phyloP scores from a whole-genome alignment of 129 eudicot species.

The Escallonia herrerae region DNA sequence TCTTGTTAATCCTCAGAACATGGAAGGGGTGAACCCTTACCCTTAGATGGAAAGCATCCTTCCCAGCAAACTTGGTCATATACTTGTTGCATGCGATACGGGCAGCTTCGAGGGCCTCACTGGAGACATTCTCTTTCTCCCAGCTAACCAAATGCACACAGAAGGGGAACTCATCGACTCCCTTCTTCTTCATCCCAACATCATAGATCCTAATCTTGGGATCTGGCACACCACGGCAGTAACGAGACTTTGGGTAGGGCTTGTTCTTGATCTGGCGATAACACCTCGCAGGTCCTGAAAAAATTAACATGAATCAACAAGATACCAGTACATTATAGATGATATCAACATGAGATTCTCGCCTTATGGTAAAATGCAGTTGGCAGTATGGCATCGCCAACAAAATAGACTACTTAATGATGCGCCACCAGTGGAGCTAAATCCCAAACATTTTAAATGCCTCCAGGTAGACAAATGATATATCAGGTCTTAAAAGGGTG shows the following conservation, averaged over 20 bases:
- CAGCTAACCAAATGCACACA: slow-evolving; percentile 85
- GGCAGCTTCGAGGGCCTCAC: slow-evolving; percentile 87
- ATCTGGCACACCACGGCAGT: slow-evolving; percentile 88
- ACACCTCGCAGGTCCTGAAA: slow-evolving; percentile 80
- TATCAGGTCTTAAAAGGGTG: too few relatives aligned
- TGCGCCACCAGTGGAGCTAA: too few relatives aligned
- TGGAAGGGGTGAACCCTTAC: slow-evolving; percentile 94
- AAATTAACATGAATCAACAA: not conserved
- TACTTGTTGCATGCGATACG: slow-evolving; percentile 89
- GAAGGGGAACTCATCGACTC: slow-evolving; percentile 80
- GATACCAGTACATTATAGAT: too few relatives aligned
- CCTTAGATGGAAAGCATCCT: slow-evolving; percentile 82
- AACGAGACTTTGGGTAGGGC: slow-evolving; percentile 75
- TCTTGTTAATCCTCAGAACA: slow-evolving; percentile 82
- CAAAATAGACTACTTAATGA: too few relatives aligned
- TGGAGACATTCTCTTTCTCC: slow-evolving; percentile 87
- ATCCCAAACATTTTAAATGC: too few relatives aligned
- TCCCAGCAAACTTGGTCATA: slow-evolving; percentile 83
- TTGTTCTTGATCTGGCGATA: slow-evolving; percentile 85
- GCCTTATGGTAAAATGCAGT: too few relatives aligned
- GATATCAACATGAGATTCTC: too few relatives aligned
- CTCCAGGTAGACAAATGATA: too few relatives aligned
- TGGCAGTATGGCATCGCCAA: too few relatives aligned
- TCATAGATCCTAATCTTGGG: slow-evolving; percentile 84
- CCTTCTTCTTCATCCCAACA: slow-evolving; percentile 90